Conservation (phyloP, 192 early-diverging fungal species). For the Spinellus fusiger region DNA sequence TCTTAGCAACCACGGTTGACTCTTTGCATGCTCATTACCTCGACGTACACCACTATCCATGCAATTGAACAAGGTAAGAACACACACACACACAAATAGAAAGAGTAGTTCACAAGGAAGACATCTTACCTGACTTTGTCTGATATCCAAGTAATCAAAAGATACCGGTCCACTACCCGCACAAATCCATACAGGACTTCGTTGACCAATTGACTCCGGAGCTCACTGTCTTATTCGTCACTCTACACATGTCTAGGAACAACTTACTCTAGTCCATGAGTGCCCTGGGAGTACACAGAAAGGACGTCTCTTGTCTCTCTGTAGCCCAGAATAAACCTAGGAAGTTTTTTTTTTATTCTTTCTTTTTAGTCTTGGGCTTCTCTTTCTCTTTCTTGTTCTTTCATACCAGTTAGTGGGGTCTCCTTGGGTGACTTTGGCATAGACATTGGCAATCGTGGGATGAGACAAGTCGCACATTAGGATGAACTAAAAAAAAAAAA, state of each 20-base stretch:
- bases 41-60: slow-evolving; percentile 40
- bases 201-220: slow-evolving; percentile 42
- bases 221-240: slow-evolving; percentile 26
- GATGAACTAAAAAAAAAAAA: background rate
- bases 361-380: background rate
- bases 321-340: slow-evolving; percentile 59
- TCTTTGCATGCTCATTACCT: slow-evolving; percentile 27
- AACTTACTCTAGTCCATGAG: slow-evolving; percentile 38
- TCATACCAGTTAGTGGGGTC: slow-evolving; percentile 53
- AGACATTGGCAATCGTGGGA: slow-evolving; percentile 48
- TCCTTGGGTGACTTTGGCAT: slow-evolving; percentile 48
- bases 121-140: slow-evolving; percentile 34
- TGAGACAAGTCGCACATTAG: slow-evolving; percentile 55
- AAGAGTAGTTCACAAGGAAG: no score
- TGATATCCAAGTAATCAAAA: slow-evolving; percentile 50
- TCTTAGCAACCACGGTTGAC: background rate
- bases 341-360: background rate
- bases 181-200: slow-evolving; percentile 55
- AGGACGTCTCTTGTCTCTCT: slow-evolving; percentile 58
- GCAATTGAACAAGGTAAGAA: background rate
- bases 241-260: background rate
- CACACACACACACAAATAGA: no score
- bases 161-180: slow-evolving; percentile 46
- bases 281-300: slow-evolving; percentile 51
- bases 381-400: background rate